Evolutionary conservation across 345 rosid genomes (phyloP), one percentile per base, ranked within the genome.

Genomic region (Angophora floribunda): DNA sequence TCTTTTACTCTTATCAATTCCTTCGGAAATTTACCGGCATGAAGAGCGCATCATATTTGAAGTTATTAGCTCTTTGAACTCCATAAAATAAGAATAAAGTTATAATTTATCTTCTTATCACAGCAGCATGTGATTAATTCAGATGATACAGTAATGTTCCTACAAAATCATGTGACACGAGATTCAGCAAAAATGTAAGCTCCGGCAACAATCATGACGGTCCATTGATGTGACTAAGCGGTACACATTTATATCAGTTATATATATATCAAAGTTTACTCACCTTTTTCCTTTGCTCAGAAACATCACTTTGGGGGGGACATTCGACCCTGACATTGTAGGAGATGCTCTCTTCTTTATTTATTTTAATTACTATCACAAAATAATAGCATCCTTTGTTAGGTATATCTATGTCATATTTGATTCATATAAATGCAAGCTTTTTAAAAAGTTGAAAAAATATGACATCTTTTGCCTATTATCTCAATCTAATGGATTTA

Each of bases 21-120:
- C 36, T n/a, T 6, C 13, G 7, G 28, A 61, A 28, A 61, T 61
- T 0, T 61, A 61, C 2, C 0, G 16, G 15, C 2, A 1, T 3
- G 4, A 36, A 36, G 41, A 36, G 41, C 41, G 41, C 41, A 36
- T 36, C 41, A 36, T 36, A 36, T 32, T 61, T 26, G 13, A 61
- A 61, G 70, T 61, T 28, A 28, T 61, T 16, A 28, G 17, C 32
- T 13, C n/a, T 63, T 63, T 28, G 70, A 63, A 28, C 32, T 6
- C 70, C 70, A 63, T 63, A 28, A 61, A 28, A 61, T 3, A 61
- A 61, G 17, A 63, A 63, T 28, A 13, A 32, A 7, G 7, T 63
- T 28, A 36, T 36, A 13, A 13, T 28, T 63, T 28, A 28, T 63
- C 36, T 28, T 63, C 28, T 63, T 63, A 63, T 63, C 32, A 63